Base-by-base conservation (phyloP, 2,329 filamentous ascomycete genomes). In the Escovopsis sp. region DNA sequence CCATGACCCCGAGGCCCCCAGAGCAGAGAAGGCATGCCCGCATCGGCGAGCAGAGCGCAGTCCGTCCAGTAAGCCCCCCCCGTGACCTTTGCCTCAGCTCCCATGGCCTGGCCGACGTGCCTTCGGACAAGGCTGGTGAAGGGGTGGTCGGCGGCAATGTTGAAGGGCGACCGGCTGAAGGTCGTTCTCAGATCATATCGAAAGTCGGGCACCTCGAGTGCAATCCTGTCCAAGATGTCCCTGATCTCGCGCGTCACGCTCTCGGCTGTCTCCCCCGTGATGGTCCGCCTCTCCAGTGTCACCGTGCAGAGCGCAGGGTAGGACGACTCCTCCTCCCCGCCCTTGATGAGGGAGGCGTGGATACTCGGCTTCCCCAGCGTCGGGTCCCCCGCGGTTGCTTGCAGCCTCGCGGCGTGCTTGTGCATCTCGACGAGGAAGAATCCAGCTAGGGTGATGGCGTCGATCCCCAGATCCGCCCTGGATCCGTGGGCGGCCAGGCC, bases 261-360 rank as follows among this genome's bases (percentile, higher is more conserved):
- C 4, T 63, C 52, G 0, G 54, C 45, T 0, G 63, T 65, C 49
- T 73, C 67, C 4, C 57, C 59, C 2, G 65, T 54, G 0, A 74
- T 49, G 0, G 68, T 73, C 7, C 71, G 64, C 6, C 67, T 61
- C 45, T 75, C 71, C 1, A 73, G 40, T 0, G 61, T 63, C 15
- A 74, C 55, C 0, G 58, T 68, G 52, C 70, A 72, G n/a, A 55
- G 54, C 0, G 60, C 65, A 0, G 70, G 69, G 40, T 75, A 75
- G 0, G 67, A 72, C 0, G 70, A 70, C 0, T 59, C 55, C 40
- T 74, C 72, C 42, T 73, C 67, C 1, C 70, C 69, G 1, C 71
- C 70, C 11, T 58, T 59, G 36, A 73, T 67, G 6, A 68, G 46
- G 0, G 66, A 66, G 4, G 66, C 68, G 38, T 74, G 71, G 4